Conservation (phyloP, 2,329 filamentous ascomycete species). For the Sclerotinia glacialis region DNA sequence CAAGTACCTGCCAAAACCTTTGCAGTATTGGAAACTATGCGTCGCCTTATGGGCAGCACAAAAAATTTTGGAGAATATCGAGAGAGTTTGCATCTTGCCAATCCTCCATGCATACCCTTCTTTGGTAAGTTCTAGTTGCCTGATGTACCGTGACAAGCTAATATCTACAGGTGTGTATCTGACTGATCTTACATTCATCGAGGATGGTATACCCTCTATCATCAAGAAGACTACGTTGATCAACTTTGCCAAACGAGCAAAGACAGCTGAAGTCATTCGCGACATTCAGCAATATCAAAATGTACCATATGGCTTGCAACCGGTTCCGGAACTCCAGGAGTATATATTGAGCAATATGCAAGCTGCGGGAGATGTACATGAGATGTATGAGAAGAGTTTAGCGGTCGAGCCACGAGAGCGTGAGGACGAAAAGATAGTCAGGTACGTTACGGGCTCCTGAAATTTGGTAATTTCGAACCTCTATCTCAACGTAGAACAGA, state of each 20-base stretch:
- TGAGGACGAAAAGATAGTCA: constrained; percentile 99
- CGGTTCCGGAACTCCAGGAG: constrained; percentile 88
- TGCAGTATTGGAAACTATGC: constrained; percentile 81
- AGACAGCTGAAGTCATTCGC: constrained; percentile 96
- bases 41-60: constrained; percentile 90
- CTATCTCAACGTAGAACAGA: constrained; percentile 3
- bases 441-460: constrained; percentile 47
- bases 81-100: constrained; percentile 86
- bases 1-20: constrained; percentile 85
- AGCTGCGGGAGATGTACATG: constrained; percentile 90
- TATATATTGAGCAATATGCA: constrained; percentile 98
- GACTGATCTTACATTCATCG: constrained; percentile 96
- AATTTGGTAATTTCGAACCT: constrained; percentile 9
- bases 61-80: constrained; percentile 98
- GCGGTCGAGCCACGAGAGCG: constrained; percentile 90
- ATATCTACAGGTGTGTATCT: constrained; percentile 75
- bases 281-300: constrained; percentile 99
- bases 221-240: constrained; percentile 96
- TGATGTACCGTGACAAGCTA: constrained; percentile 19
- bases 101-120: constrained; percentile 96
- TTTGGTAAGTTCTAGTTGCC: constrained; percentile 64
- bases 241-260: constrained; percentile 97
- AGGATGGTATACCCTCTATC: constrained; percentile 93
- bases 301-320: constrained; percentile 87
- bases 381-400: constrained; percentile 99